Conservation (phyloP, 306 rosid genomes). For the Cyclanthera cordifolia region DNA sequence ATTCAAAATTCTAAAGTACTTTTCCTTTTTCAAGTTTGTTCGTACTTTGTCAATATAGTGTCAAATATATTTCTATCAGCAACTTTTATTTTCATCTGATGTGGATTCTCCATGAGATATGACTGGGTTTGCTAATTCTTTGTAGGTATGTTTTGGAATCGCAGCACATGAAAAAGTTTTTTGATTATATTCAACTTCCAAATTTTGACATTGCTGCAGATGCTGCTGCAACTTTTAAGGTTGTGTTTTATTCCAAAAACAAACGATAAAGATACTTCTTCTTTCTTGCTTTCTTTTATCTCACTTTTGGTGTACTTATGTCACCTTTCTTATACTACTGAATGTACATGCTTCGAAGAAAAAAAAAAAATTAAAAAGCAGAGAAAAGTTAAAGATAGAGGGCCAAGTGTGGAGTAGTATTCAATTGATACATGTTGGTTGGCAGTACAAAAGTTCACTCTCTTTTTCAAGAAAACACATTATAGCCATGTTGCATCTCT, state of each 20-base stretch:
- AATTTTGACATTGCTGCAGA: conserved; percentile 97
- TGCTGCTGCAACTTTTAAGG: conserved; percentile 99
- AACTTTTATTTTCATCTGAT: neutral
- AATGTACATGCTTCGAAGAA: neutral
- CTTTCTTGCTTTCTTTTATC: neutral
- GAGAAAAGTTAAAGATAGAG: neutral
- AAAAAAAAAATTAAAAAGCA: neutral
- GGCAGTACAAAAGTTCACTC: no score
- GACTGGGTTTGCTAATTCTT: conserved; percentile 14
- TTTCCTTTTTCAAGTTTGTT: neutral
- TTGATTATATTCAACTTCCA: conserved; percentile 88
- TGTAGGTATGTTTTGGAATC: conserved; percentile 92
- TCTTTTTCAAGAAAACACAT: no score
- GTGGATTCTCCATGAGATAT: neutral
- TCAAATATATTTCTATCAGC: neutral
- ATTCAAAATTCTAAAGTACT: neutral
- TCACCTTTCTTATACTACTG: neutral
- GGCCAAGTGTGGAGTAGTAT: no score
- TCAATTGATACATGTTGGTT: no score
- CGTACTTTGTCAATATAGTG: neutral
- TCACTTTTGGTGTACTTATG: neutral
- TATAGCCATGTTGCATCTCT: neutral
- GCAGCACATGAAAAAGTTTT: conserved; percentile 71
- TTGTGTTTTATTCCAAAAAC: conserved; percentile 12
- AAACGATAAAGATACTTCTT: neutral